phyloP scores from a whole-genome alignment of 2,329 filamentous ascomycete species.

The Aspergillus fructus region DNA sequence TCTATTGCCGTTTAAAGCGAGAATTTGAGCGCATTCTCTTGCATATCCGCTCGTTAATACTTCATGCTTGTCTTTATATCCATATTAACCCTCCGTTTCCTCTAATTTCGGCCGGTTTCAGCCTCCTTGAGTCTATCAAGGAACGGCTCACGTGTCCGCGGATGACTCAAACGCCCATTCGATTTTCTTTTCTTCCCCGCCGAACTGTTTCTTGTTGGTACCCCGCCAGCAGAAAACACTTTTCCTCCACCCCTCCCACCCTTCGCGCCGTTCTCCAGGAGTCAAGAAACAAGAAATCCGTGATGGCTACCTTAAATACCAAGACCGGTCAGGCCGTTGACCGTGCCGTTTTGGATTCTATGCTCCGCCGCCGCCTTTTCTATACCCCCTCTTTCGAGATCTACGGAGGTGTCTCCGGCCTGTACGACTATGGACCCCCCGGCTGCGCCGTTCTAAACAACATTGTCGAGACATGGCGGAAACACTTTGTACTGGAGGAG shows the following conservation, averaged over 20 bases:
- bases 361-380: conserved; percentile 86
- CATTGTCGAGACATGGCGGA: conserved; percentile 85
- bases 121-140: conserved; percentile 1
- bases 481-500: conserved; percentile 90
- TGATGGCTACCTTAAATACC: conserved; percentile 67
- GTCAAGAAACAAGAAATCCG: conserved; percentile 36
- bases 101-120: neutral
- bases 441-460: conserved; percentile 84
- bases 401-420: conserved; percentile 82
- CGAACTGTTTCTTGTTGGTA: conserved; percentile 26
- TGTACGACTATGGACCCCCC: conserved; percentile 92
- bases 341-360: conserved; percentile 73
- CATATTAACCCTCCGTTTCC: neutral
- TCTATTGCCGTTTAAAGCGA: neutral
- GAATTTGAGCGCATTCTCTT: neutral
- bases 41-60: neutral
- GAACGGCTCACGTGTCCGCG: conserved; percentile 29
- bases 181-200: conserved; percentile 37
- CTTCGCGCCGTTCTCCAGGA: conserved; percentile 25
- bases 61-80: neutral
- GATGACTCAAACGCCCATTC: conserved; percentile 41
- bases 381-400: conserved; percentile 96
- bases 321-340: conserved; percentile 89
- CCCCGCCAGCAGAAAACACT: conserved; percentile 29
- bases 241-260: conserved; percentile 41